Base-by-base conservation (phyloP, 2,329 filamentous ascomycete species). In the Orbilia oligospora region DNA sequence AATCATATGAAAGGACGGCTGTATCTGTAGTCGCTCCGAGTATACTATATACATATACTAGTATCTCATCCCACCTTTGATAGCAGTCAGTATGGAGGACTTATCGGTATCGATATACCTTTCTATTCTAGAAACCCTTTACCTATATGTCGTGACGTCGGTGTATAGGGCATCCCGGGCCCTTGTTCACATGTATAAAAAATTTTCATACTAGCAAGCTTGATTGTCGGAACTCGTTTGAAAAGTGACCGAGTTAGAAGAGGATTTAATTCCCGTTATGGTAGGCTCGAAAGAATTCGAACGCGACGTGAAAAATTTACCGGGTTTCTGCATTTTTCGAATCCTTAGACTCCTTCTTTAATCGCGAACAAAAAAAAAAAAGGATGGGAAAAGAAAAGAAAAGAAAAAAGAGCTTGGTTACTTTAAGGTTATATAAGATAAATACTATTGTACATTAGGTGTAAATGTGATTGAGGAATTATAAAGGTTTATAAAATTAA, bases 191-290 rank as follows among this genome's bases (percentile, higher is more conserved):
- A n/a, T n/a, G n/a, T n/a, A 14, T 4, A 38, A 14, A 38, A 38
- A 10, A 38, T 48, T 48, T 48, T 48, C n/a, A n/a, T n/a, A n/a
- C 9, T 48, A 20, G 3, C 44, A 3, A 48, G 51, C 56, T 10
- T 61, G 20, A 18, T 36, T 36, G 56, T 44, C 36, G 56, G 56
- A 44, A 61, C 36, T 61, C 36, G 56, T 61, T 27, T 27, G 56
- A 61, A 61, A 61, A 36, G 56, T 61, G 18, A 20, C 56, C 56
- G 56, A 36, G 56, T 44, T 61, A 27, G 56, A 61, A 61, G 33
- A n/a, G 56, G 56, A 61, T 61, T 61, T 44, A 61, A 44, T 61
- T 6, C 56, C 56, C 9, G 20, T 16, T 61, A 3, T 9, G 36
- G 56, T 9, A 61, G 36, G 18, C 20, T 61, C 1, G 14, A 41